These are phyloP conservation scores for Cryptococcus wingfieldii DNA, from an alignment of 1,284 basidiomycete genomes.

Conservation along the genomic window DNA sequence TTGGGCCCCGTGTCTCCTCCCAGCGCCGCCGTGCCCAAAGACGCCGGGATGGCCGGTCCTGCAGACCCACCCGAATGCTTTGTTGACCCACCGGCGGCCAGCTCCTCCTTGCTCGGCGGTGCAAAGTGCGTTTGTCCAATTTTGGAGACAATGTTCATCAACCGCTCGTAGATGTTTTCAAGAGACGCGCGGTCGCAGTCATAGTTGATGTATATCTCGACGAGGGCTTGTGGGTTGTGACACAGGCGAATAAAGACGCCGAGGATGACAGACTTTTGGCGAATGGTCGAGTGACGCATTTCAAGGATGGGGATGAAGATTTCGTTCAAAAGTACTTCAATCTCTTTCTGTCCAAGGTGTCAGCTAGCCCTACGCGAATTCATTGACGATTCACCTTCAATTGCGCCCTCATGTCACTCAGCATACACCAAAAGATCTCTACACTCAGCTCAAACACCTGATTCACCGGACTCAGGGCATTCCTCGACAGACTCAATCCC, in stretches of 20 bases:
- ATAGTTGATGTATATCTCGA: constrained; percentile 96
- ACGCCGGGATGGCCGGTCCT: constrained; percentile 55
- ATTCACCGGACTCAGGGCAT: constrained; percentile 89
- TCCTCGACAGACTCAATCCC: constrained; percentile 86
- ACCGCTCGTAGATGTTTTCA: constrained; percentile 93
- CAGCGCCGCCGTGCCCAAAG: constrained; percentile 64
- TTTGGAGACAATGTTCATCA: constrained; percentile 92
- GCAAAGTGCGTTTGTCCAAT: constrained; percentile 69
- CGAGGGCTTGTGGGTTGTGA: constrained; percentile 90
- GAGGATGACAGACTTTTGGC: constrained; percentile 87
- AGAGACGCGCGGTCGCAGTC: constrained; percentile 88
- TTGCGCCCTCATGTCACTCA: constrained; percentile 89
- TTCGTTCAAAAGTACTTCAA: constrained; percentile 95
- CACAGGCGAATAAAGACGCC: constrained; percentile 80
- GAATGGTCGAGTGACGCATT: constrained; percentile 93
- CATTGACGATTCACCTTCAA: constrained; percentile 62
- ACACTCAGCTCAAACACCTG: constrained; percentile 98
- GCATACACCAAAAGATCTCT: constrained; percentile 96
- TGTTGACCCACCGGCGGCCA: constrained; percentile 21
- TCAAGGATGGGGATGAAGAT: constrained; percentile 99
- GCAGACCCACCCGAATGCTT: constrained; percentile 47
- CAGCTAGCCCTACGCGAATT: not conserved
- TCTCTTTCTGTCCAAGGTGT: constrained; percentile 73
- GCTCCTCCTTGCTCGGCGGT: constrained; percentile 50
- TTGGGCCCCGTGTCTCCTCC: constrained; percentile 32